Evolutionary conservation across 495 filamentous ascomycete species (phyloP).

Genomic region (Podospora pseudoanserina): DNA sequence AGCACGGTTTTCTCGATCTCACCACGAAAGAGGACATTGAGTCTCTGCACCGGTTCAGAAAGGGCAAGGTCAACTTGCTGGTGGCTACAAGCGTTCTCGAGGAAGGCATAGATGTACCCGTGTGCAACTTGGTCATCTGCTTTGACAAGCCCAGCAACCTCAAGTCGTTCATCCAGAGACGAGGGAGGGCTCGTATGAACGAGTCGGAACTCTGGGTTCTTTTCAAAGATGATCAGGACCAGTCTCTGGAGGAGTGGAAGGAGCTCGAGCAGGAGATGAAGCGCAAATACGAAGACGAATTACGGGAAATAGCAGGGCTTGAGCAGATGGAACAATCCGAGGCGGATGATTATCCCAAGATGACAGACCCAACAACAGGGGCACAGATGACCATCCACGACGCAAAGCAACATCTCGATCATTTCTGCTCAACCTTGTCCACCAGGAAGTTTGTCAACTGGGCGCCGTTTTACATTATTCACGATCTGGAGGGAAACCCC

Average conservation of each 20-base stretch:
- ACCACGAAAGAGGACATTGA: slow-evolving; percentile 49
- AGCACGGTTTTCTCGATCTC: slow-evolving; percentile 59
- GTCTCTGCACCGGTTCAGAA: slow-evolving; percentile 65
- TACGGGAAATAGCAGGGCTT: slow-evolving; percentile 48
- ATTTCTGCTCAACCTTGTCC: slow-evolving; percentile 72
- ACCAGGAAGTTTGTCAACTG: slow-evolving; percentile 49
- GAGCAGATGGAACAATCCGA: slow-evolving; percentile 53
- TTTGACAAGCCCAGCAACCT: slow-evolving; percentile 72
- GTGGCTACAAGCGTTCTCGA: slow-evolving; percentile 83
- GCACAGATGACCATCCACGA: slow-evolving; percentile 71
- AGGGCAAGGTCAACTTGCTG: slow-evolving; percentile 69
- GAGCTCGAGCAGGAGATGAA: slow-evolving; percentile 71
- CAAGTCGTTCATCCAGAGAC: slow-evolving; percentile 84
- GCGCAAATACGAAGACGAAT: slow-evolving; percentile 65
- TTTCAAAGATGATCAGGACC: slow-evolving; percentile 30
- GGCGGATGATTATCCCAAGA: slow-evolving; percentile 40
- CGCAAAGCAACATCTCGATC: slow-evolving; percentile 69
- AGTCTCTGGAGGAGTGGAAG: slow-evolving; percentile 52
- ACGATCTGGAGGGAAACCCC: slow-evolving; percentile 17
- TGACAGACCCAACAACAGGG: slow-evolving; percentile 53
- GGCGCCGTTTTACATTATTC: slow-evolving; percentile 48
- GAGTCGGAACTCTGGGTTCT: slow-evolving; percentile 71
- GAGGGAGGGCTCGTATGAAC: slow-evolving; percentile 73
- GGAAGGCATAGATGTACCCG: slow-evolving; percentile 86
- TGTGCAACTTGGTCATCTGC: slow-evolving; percentile 84